Evolutionary conservation across 2,329 filamentous ascomycete genomes (phyloP).

Genomic region (Bipolaris cookei): DNA sequence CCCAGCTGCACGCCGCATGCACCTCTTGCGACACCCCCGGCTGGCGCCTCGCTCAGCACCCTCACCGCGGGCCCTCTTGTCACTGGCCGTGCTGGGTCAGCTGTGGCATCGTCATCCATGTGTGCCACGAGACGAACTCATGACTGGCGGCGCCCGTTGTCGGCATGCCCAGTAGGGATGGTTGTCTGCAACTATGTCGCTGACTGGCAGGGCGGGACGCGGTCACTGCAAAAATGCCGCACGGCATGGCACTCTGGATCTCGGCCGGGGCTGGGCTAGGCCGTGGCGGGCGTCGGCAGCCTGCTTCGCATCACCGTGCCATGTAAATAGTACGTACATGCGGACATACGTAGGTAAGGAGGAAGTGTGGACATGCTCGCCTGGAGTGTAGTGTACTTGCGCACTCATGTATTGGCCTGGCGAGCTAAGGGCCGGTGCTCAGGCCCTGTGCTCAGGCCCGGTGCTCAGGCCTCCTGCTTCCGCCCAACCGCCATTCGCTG

Average conservation of each 20-base stretch:
- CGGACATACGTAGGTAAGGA: too few species aligned
- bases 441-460: background rate
- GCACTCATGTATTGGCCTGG: background rate
- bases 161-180: too few species aligned
- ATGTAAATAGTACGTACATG: background rate
- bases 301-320: background rate
- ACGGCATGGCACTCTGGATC: background rate
- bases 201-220: too few species aligned
- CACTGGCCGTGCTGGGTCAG: too few species aligned
- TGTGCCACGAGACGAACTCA: too few species aligned
- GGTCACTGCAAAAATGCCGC: constrained; percentile 26
- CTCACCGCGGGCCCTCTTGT: background rate
- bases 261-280: constrained; percentile 1
- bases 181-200: too few species aligned
- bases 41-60: constrained; percentile 3
- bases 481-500: constrained; percentile 10
- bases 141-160: too few species aligned
- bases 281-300: constrained; percentile 15
- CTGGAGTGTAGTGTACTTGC: too few species aligned
- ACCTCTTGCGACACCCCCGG: constrained; percentile 13
- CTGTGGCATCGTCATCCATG: too few species aligned
- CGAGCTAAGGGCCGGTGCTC: too few species aligned
- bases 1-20: constrained; percentile 34
- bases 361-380: too few species aligned
- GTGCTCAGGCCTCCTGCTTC: constrained; percentile 3